Evolutionary conservation across 1,139 yeast species (phyloP), one percentile per base, ranked within the genome.

Genomic region (Taphrina flavorubra): DNA sequence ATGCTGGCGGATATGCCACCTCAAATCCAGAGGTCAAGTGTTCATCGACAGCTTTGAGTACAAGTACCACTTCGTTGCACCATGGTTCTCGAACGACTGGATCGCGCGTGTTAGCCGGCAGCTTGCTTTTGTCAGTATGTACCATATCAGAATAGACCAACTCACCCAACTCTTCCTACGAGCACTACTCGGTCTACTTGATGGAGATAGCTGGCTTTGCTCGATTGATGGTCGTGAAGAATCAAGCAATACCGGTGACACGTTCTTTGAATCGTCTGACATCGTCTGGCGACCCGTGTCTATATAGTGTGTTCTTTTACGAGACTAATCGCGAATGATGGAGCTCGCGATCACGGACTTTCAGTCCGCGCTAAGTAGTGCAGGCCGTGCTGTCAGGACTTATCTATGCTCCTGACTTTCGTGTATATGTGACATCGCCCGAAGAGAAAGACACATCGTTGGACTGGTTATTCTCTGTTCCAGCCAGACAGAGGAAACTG

Each of bases 121-220:
- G 51, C 62, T 58, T 31, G 10, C 10, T 14, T 7, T n/a, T 14
- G 44, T 53, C 40, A 53, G 58, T 2, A 16, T 13, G 25, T 16
- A 53, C n/a, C 16, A 11, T 11, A 8, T 31, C 13, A 20, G 3
- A 25, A 18, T 14, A 2, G 16, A 10, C 20, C 10, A 20, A 34
- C 58, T 16, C 36, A 53, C 58, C 58, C 58, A 53, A 36, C 58
- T 53, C 20, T 53, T 53, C 58, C 58, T 53, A 7, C 58, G 58
- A 36, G 42, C 58, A 37, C 58, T 53, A 25, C 14, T 37, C 8
- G 58, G 42, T 8, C 42, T 40, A 53, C 58, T 53, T 8, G 36
- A 20, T 25, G n/a, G 13, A 4, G 53, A 25, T n/a, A 25, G 6
- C 11, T 25, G 53, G 36, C n/a, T 49, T 25, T 49, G 53, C 20